Base-by-base conservation (phyloP, 192 early-diverging fungal species). In the Rhizophagus clarus region DNA sequence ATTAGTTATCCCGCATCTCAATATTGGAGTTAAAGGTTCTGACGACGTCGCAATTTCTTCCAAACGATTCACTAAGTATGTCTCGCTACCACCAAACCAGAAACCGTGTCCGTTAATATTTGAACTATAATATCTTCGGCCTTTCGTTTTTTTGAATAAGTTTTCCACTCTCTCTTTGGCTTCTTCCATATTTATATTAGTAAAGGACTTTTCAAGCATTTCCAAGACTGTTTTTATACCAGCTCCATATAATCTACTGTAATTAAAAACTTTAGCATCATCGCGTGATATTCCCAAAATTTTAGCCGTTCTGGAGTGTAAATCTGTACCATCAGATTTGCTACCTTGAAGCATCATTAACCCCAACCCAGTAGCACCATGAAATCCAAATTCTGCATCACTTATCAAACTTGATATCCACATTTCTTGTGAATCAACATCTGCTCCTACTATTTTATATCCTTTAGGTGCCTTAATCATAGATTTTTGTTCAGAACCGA, bases 311-410 rank as follows among this genome's bases (percentile, higher is more conserved):
- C 92, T 93, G 3, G 97, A 97, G 80, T 99, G 97, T 74, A 99
- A 79, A 84, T 99, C 97, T 0, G 97, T 97, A 22, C 91, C 93
- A 12, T 89, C 90, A 0, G 89, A 73, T 86, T 99, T 99, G 1
- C 91, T 95, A 0, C 97, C 97, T 82, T 99, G 97, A 61, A 99
- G 85, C 2, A 96, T 99, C 97, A 99, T 98, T 91, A 96, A 99
- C 4, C 97, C 96, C 29, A 99, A 84, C 1, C 97, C 95, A 1
- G 96, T 96, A 0, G 92, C 93, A 8, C 97, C 97, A 76, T 97
- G 96, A 81, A 93, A 92, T 12, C 92, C 88, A 81, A 99, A 95
- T 86, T 97, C 95, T 28, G 96, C 90, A 84, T 98, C 97, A 42
- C 97, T 96, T 76, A 99, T 91, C n/a, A 98, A 77, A 81, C 94